phyloP scores from a whole-genome alignment of 148 eudicot species.

The Chenopodium album region DNA sequence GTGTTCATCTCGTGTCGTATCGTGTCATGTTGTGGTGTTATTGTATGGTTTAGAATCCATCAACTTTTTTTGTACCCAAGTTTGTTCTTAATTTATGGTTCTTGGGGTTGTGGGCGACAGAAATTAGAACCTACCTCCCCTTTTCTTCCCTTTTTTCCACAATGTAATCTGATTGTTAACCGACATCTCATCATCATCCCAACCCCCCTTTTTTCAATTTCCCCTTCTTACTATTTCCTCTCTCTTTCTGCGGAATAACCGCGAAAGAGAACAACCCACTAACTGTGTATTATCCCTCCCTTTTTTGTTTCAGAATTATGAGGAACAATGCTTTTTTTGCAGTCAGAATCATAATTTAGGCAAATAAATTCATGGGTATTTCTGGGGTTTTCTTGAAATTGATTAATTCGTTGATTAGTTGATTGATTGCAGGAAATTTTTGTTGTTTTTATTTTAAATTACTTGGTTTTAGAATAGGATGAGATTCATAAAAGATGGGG shows the following conservation, averaged over 20 bases:
- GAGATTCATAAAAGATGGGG: conserved; percentile 27
- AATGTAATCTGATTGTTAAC: conserved; percentile 6
- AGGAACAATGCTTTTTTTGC: conserved; percentile 18
- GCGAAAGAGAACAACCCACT: not conserved
- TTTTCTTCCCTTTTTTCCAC: not conserved
- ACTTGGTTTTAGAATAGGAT: conserved; percentile 3
- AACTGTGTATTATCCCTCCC: conserved; percentile 2
- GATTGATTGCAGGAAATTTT: not conserved
- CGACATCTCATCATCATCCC: conserved; percentile 3
- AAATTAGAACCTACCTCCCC: not conserved
- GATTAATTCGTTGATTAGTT: conserved; percentile 13
- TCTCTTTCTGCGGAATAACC: conserved; percentile 19
- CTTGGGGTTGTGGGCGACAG: not conserved
- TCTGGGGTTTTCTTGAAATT: conserved; percentile 26
- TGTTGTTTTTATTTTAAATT: not conserved
- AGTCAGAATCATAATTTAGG: conserved; percentile 13
- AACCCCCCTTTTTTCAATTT: not conserved
- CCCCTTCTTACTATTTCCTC: conserved; percentile 5
- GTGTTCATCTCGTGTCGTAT: too few relatives aligned
- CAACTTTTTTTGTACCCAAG: too few relatives aligned
- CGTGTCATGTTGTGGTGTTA: too few relatives aligned
- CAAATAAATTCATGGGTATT: conserved; percentile 18
- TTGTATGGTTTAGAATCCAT: too few relatives aligned
- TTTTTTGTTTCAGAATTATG: not conserved
- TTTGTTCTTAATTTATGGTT: not conserved